A percentile compares a stretch with the other conserved stretches of the same genome.
These are phyloP conservation scores for Fragosphaeria purpurea DNA, from an alignment of 2,329 filamentous ascomycete genomes.

Conservation along the genomic window DNA sequence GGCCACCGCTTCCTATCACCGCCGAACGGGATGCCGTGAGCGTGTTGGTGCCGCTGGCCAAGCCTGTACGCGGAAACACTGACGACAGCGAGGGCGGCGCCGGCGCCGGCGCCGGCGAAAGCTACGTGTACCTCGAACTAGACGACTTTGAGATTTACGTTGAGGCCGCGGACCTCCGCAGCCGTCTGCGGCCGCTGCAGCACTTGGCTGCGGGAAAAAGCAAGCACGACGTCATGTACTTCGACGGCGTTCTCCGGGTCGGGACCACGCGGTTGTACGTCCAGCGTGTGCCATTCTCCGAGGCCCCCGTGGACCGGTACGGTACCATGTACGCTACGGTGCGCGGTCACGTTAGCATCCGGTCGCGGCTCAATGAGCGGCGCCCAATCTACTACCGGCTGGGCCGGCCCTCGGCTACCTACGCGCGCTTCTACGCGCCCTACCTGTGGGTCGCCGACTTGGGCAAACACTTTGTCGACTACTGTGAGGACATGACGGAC, in stretches of 20 bases:
- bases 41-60: slow-evolving; percentile 12
- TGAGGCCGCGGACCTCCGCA: slow-evolving; percentile 22
- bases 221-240: slow-evolving; percentile 32
- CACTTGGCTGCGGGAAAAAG: slow-evolving; percentile 31
- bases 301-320: slow-evolving; percentile 59
- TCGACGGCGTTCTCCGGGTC: slow-evolving; percentile 50
- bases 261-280: slow-evolving; percentile 38
- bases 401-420: slow-evolving; percentile 44
- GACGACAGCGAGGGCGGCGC: neutral
- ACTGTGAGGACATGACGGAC: slow-evolving; percentile 30
- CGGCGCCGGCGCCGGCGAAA: slow-evolving; percentile 12
- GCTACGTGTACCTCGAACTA: slow-evolving; percentile 40
- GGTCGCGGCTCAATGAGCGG: slow-evolving; percentile 36
- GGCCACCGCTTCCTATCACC: neutral
- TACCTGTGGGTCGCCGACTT: slow-evolving; percentile 66
- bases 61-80: neutral
- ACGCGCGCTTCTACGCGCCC: slow-evolving; percentile 48
- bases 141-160: slow-evolving; percentile 51
- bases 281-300: slow-evolving; percentile 42
- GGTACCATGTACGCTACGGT: slow-evolving; percentile 38
- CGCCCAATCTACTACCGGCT: slow-evolving; percentile 55
- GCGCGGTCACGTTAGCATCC: slow-evolving; percentile 51
- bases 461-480: slow-evolving; percentile 64
- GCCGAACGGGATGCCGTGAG: neutral
- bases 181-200: slow-evolving; percentile 47